Evolutionary conservation across 2,329 filamentous ascomycete species (phyloP), one percentile per base, ranked within the genome.

Genomic region (Elsinoe perseae): DNA sequence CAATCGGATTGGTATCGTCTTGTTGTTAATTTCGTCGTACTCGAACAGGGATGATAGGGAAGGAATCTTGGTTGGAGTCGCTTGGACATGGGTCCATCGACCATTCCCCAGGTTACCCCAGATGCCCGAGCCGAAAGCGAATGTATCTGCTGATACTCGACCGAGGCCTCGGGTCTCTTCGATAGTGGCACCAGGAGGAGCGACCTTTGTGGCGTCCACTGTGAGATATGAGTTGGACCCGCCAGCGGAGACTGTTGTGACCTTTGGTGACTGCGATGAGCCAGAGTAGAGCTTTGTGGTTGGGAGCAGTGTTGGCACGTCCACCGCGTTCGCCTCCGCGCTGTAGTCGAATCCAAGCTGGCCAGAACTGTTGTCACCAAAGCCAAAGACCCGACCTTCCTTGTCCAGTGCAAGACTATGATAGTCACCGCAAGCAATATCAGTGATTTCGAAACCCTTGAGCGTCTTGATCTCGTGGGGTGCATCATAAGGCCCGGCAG

Each of bases 331-430:
- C 14, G 81, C 75, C 25, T 85, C 80, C 0, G 79, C 68, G 50
- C 83, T 82, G 54, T 80, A 81, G 52, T 89, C 82, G 64, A 92
- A 83, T n/a, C 92, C 92, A 2, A 97, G 78, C 70, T 97, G 93
- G n/a, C 93, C 93, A 42, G 82, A 81, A 0, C 84, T 84, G 72
- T 97, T 97, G 70, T 97, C 91, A 34, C 93, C 93, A 72, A 95
- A 97, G 5, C 84, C 78, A 69, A 93, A 95, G 14, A 93, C 79
- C 14, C 83, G 81, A 14, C 92, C 92, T 54, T 85, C 77, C 58
- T 81, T 80, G 66, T 92, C 88, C 14, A 90, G 77, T 0, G 83
- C 87, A 1, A 95, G 73, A 3, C 89, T 95, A 72, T 98, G 93
- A 62, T 85, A 83, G 66, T 95, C 90, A 21, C 93, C 93, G 1